phyloP scores from a whole-genome alignment of 352 stramenopile genomes.

The Plasmopara viticola region DNA sequence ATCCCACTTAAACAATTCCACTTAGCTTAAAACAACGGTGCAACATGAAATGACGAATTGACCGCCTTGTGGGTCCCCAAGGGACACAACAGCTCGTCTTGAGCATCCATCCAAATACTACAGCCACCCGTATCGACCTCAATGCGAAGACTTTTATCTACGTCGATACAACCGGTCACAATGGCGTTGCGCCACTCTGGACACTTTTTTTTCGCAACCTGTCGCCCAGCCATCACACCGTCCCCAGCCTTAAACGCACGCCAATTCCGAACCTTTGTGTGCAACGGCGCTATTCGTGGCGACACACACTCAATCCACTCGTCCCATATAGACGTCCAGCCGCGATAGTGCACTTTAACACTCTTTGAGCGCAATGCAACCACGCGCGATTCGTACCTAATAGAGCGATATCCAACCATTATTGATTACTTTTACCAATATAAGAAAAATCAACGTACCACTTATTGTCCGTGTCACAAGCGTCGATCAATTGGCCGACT shows the following conservation, averaged over 20 bases:
- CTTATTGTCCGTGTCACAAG: constrained; percentile 56
- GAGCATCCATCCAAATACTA: constrained; percentile 44
- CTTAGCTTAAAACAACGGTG: no score
- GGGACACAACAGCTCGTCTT: constrained; percentile 58
- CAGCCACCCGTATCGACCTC: constrained; percentile 31
- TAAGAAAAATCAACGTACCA: constrained; percentile 30
- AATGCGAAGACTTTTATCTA: constrained; percentile 32
- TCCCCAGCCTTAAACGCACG: constrained; percentile 46
- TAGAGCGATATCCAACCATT: not conserved
- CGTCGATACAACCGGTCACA: constrained; percentile 26
- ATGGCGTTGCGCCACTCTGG: constrained; percentile 55
- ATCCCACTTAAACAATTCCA: no score
- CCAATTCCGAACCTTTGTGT: constrained; percentile 76
- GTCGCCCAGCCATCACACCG: constrained; percentile 41
- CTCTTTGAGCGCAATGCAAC: constrained; percentile 39
- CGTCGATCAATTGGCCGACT: constrained; percentile 54
- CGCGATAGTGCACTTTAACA: constrained; percentile 93
- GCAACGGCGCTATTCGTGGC: constrained; percentile 87
- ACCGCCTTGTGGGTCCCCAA: constrained; percentile 44
- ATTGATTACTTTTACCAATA: not conserved
- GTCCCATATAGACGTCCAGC: constrained; percentile 95
- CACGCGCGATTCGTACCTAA: constrained; percentile 54
- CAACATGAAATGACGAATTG: not conserved
- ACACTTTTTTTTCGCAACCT: constrained; percentile 24
- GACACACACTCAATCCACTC: constrained; percentile 92